Evolutionary conservation across 2,329 filamentous ascomycete species (phyloP).

Genomic region (Xylogone sp.): DNA sequence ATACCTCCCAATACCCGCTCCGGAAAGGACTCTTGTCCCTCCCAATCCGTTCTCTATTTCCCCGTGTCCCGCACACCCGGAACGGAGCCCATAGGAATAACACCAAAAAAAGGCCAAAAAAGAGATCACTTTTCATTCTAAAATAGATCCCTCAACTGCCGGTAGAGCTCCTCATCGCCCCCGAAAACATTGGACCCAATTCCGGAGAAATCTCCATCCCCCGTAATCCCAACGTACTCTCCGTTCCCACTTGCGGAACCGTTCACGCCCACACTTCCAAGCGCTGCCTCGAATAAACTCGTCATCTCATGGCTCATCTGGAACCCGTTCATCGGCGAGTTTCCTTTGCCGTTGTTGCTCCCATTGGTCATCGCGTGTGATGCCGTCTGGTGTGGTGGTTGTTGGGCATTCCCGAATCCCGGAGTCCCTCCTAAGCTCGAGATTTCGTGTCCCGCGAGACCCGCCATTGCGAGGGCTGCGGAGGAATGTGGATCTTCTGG

Average conservation of each 20-base stretch:
- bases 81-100: no score
- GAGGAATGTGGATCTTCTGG: conserved; percentile 46
- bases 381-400: conserved; percentile 3
- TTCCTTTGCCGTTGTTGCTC: conserved; percentile 13
- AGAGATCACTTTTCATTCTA: no score
- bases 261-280: conserved; percentile 22
- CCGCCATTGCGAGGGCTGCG: conserved; percentile 53
- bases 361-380: conserved; percentile 1
- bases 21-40: no score
- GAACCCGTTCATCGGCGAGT: conserved; percentile 27
- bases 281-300: conserved; percentile 28
- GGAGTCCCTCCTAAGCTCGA: conserved; percentile 13
- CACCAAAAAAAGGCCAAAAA: background rate
- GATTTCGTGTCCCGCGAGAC: conserved; percentile 39
- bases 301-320: conserved; percentile 33
- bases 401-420: conserved; percentile 5
- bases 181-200: conserved; percentile 26
- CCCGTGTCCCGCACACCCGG: no score
- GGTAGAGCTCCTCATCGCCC: conserved; percentile 29
- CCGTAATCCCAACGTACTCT: conserved; percentile 8
- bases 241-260: conserved; percentile 12
- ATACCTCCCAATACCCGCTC: no score
- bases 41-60: no score
- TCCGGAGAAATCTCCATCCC: conserved; percentile 3
- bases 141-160: conserved; percentile 28